Conservation (phyloP, 2,329 filamentous ascomycete species). For the Sporothrix phasma region DNA sequence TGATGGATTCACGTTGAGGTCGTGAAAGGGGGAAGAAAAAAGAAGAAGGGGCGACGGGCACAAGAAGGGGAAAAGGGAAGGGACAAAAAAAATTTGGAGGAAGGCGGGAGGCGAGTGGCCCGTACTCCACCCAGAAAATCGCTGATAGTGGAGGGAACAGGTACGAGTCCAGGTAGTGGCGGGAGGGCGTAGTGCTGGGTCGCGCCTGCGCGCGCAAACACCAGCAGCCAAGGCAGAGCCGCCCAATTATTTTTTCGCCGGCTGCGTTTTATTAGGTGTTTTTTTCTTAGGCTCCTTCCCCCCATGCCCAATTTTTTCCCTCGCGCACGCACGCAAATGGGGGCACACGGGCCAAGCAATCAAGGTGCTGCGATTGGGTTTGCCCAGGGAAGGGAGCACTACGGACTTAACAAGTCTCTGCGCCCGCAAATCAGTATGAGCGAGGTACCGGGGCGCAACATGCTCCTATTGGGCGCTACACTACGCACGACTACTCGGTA, state of each 20-base stretch:
- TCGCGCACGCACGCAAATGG: constrained; percentile 1
- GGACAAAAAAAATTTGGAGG: constrained; percentile 13
- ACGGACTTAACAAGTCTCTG: constrained; percentile 1
- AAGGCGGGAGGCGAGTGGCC: constrained; percentile 14
- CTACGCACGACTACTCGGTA: not conserved
- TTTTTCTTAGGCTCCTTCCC: not conserved
- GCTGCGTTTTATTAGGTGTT: not conserved
- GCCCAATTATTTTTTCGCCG: not conserved
- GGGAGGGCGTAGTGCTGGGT: not conserved
- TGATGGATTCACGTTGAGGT: constrained; percentile 16
- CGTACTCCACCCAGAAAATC: constrained; percentile 9
- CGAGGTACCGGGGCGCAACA: not conserved
- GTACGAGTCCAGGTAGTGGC: not conserved
- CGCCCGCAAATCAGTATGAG: not conserved
- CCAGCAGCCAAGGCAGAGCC: not conserved
- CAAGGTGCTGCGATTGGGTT: not conserved
- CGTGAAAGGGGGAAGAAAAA: constrained; percentile 14
- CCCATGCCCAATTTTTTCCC: constrained; percentile 4
- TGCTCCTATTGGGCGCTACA: not conserved
- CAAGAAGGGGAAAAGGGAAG: constrained; percentile 1
- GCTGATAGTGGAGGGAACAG: constrained; percentile 5
- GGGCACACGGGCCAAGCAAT: not conserved
- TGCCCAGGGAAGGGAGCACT: not conserved
- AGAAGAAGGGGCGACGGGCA: constrained; percentile 7
- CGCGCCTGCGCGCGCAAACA: constrained; percentile 8